Conservation (phyloP, 768 basidiomycete genomes). For the Ramaria sp. region DNA sequence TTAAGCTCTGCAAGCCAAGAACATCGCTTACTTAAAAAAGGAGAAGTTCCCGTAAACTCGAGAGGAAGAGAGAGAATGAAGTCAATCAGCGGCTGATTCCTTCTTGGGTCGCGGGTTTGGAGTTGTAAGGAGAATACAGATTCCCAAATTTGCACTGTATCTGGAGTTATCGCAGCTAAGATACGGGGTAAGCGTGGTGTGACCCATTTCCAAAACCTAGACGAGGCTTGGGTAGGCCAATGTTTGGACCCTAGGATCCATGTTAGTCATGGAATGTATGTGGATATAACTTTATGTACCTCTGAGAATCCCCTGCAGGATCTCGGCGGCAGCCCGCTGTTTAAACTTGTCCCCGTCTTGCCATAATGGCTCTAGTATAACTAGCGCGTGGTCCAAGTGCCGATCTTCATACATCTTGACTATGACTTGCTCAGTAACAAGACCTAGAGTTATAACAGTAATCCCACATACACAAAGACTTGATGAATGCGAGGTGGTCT, state of each 20-base stretch:
- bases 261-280: background rate
- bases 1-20: background rate
- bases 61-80: conserved; percentile 69
- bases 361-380: conserved; percentile 49
- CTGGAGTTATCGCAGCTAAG: conserved; percentile 71
- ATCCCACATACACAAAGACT: conserved; percentile 31
- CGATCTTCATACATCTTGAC: conserved; percentile 56
- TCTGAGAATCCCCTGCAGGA: conserved; percentile 63
- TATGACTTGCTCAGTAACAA: conserved; percentile 19
- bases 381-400: conserved; percentile 40
- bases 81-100: conserved; percentile 58
- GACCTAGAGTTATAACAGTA: conserved; percentile 14
- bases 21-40: conserved; percentile 63
- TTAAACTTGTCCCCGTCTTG: conserved; percentile 69
- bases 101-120: conserved; percentile 67
- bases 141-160: conserved; percentile 73
- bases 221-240: conserved; percentile 48
- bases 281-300: conserved; percentile 29
- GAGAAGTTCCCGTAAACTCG: conserved; percentile 78
- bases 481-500: conserved; percentile 38
- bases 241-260: conserved; percentile 60
- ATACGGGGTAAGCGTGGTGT: conserved; percentile 47
- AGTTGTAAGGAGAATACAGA: conserved; percentile 42
- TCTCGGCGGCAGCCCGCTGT: conserved; percentile 69
- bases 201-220: conserved; percentile 66